Evolutionary conservation across 257 asterid genomes (phyloP).

Genomic region (Penstemon eatonii): DNA sequence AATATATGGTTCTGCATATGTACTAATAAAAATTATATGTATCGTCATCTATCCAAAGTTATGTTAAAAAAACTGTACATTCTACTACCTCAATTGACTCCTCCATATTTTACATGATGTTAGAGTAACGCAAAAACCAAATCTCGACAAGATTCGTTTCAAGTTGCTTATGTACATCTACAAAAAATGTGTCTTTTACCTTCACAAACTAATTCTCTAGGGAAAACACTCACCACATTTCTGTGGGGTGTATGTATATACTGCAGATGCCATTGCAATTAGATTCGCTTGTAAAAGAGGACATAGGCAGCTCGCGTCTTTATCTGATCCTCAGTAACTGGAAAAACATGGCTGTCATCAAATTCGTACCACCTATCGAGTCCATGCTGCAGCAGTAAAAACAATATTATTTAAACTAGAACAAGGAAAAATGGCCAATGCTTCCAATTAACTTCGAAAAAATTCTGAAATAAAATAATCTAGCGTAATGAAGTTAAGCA

Average conservation of each 20-base stretch:
- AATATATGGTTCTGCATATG: background rate
- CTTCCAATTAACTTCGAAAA: background rate
- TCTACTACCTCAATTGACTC: constrained; percentile 11
- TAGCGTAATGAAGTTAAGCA: background rate
- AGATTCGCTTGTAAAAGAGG: constrained; percentile 69
- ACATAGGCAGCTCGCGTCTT: constrained; percentile 70
- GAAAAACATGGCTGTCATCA: constrained; percentile 52
- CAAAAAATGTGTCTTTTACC: background rate
- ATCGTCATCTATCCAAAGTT: constrained; percentile 1
- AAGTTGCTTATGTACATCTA: constrained; percentile 20
- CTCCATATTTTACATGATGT: background rate
- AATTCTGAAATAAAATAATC: background rate
- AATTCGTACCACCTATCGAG: constrained; percentile 59
- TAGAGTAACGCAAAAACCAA: constrained; percentile 13
- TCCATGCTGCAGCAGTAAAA: constrained; percentile 49
- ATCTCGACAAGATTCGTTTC: constrained; percentile 5
- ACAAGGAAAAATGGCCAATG: background rate
- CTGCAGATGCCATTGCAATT: constrained; percentile 17
- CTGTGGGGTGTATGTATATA: background rate
- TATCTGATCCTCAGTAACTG: constrained; percentile 43
- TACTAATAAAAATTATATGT: background rate
- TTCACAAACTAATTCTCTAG: background rate
- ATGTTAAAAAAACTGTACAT: background rate
- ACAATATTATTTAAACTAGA: constrained; percentile 12
- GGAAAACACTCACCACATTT: background rate